Base-by-base conservation (phyloP, 140 eudicot species). In the Bidens hawaiensis region DNA sequence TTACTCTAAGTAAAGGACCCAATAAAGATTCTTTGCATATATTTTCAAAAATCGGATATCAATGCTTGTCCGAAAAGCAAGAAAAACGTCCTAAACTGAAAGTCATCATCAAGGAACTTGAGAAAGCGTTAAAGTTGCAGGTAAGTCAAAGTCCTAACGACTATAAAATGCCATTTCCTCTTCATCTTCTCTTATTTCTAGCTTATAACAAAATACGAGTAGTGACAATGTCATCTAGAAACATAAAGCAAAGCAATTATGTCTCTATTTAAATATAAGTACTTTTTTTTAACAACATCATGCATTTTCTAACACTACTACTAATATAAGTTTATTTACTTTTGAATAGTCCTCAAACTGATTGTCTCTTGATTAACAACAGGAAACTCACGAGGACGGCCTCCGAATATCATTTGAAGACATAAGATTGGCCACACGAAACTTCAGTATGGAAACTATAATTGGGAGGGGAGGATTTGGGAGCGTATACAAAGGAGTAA, bases 1-100 rank as follows among this genome's bases (percentile, higher is more conserved):
- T 57, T 17, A 31, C 23, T 1, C 27, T 57, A 31, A 57, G 46
- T 3, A 57, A 31, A 57, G 63, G 63, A 1, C 64, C 64, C 46
- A 31, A 57, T 57, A 3, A 57, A 57, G 64, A 33, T 18, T 55
- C 62, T 6, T 55, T 55, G 25, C 4, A 28, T 27, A 28, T 24
- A 6, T 55, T 55, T 4, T n/a, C 0, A 6, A 3, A 1, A 28
- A 55, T 28, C 18, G 62, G 42, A 21, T 14, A 26, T 15, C 1
- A 7, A 33, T 57, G 64, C 33, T 57, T 57, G 64, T 8, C 14
- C 3, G 64, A 57, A 33, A 31, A 4, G 0, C 64, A 57, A 18
- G 17, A 1, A 0, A 0, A 57, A 3, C 64, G 64, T 57, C 64
- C 64, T 2, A 10, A 16, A 18, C 31, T 57, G 46, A 4, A 57